These are phyloP conservation scores for Steccherinum ochraceum DNA, from an alignment of 768 basidiomycete genomes.

Conservation along the genomic window DNA sequence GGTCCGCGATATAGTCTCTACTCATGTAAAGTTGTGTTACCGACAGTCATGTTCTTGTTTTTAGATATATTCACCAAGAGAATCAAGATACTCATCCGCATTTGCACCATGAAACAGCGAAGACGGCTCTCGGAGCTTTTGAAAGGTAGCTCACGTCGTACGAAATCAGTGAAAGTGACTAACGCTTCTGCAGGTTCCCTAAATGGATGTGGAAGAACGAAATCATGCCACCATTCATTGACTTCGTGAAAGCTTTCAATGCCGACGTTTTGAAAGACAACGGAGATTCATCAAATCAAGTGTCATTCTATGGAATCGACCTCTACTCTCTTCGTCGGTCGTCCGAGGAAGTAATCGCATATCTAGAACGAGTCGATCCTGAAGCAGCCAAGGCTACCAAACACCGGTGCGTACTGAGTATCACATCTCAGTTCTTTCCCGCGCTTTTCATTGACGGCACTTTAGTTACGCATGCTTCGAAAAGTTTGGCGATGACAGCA, in stretches of 20 bases:
- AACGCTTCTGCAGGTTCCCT: conserved; percentile 15
- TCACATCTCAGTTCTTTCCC: too few relatives aligned
- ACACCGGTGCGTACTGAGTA: conserved; percentile 19
- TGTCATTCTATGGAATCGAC: conserved; percentile 23
- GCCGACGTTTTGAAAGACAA: conserved; percentile 9
- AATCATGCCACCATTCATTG: conserved; percentile 21
- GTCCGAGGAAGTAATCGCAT: conserved; percentile 19
- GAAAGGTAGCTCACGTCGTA: conserved; percentile 11
- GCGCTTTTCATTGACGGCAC: neutral
- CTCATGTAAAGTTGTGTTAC: conserved; percentile 9
- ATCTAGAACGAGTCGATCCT: conserved; percentile 21
- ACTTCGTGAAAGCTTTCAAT: conserved; percentile 18
- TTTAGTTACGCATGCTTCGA: conserved; percentile 19
- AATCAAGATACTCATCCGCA: neutral
- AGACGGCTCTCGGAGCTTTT: conserved; percentile 11
- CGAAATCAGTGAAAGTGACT: neutral
- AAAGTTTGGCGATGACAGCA: conserved; percentile 19
- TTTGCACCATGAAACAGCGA: neutral
- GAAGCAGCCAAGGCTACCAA: conserved; percentile 18
- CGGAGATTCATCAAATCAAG: conserved; percentile 11
- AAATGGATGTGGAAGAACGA: conserved; percentile 28
- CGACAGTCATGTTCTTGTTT: conserved; percentile 1
- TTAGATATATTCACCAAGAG: neutral
- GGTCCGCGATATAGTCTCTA: conserved; percentile 18
- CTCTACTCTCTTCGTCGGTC: conserved; percentile 22